Evolutionary conservation across 2,329 filamentous ascomycete species (phyloP), one percentile per base, ranked within the genome.

Genomic region (Talaromyces sp.): DNA sequence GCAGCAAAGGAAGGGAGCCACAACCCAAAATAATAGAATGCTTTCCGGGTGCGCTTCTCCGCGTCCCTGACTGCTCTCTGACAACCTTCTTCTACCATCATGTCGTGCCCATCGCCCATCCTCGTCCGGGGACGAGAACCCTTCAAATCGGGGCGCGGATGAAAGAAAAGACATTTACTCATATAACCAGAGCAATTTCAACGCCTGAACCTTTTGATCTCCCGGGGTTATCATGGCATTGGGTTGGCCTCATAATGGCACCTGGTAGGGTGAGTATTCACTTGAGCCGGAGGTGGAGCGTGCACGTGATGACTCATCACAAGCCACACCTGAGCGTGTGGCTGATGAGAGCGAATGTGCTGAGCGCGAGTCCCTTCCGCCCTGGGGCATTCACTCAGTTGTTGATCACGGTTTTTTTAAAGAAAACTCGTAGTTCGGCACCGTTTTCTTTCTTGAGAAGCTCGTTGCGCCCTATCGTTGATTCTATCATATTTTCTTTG

Each of bases 281-380:
- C 46, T 52, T 43, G 41, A 41, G 42, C 49, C 56, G 60, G 60
- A 41, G 42, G 51, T 58, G 60, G 60, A 45, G 53, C 60, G 62
- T 64, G 62, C 58, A 22, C 22, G 20, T 16, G 30, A 22, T 57
- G 55, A 60, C 52, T 56, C 47, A 63, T 29, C 30, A 13, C 7
- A 16, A 51, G 58, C 58, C 56, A 57, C 60, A 54, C 17, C n/a
- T 62, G n/a, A n/a, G n/a, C n/a, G n/a, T n/a, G 62, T 64, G 62
- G 62, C 62, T 62, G 24, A 27, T 27, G 24, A 24, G 53, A 53
- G 50, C 47, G 41, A 56, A 49, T 46, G 45, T 48, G 48, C 29
- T 35, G 49, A 52, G 46, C 45, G 61, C 61, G 61, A 62, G 57
- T 63, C 61, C 56, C 57, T 62, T 59, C 61, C 61, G 57, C 58